Conservation (phyloP, 768 basidiomycete species). For the Inosperma sp. region DNA sequence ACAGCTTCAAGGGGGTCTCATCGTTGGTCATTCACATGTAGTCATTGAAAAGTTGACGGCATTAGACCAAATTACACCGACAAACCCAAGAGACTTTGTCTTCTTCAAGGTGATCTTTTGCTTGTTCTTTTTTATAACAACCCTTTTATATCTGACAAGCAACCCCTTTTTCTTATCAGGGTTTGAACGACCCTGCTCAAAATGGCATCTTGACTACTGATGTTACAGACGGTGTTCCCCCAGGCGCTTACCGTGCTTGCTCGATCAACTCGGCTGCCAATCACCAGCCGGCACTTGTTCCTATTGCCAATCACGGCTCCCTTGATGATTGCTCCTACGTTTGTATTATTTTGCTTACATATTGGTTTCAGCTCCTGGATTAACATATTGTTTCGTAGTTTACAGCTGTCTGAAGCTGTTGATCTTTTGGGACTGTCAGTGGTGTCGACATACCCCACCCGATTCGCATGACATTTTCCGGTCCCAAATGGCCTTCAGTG, state of each 20-base stretch:
- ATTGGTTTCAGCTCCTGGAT: not conserved
- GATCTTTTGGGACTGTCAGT: not conserved
- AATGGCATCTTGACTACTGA: conserved; percentile 49
- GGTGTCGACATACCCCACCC: no score
- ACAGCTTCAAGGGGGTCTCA: conserved; percentile 44
- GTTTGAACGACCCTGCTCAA: conserved; percentile 40
- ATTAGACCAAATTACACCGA: conserved; percentile 40
- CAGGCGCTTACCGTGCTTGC: conserved; percentile 55
- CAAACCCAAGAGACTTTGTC: conserved; percentile 47
- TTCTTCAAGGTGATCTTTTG: conserved; percentile 60
- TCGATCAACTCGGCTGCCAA: conserved; percentile 57
- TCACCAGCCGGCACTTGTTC: conserved; percentile 56
- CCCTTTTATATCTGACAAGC: no score
- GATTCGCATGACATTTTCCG: not conserved
- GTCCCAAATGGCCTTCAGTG: no score
- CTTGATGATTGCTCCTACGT: conserved; percentile 58
- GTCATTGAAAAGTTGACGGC: conserved; percentile 49
- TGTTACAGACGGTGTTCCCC: conserved; percentile 52
- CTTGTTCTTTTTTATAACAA: no score
- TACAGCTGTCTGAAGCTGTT: conserved; percentile 22
- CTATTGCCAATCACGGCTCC: conserved; percentile 57
- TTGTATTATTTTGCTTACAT: conserved; percentile 1
- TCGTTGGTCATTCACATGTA: conserved; percentile 57
- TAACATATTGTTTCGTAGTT: conserved; percentile 17
- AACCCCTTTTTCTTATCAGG: no score